Conservation (phyloP, 805 yeast species). For the Metschnikowia corniflorae region DNA sequence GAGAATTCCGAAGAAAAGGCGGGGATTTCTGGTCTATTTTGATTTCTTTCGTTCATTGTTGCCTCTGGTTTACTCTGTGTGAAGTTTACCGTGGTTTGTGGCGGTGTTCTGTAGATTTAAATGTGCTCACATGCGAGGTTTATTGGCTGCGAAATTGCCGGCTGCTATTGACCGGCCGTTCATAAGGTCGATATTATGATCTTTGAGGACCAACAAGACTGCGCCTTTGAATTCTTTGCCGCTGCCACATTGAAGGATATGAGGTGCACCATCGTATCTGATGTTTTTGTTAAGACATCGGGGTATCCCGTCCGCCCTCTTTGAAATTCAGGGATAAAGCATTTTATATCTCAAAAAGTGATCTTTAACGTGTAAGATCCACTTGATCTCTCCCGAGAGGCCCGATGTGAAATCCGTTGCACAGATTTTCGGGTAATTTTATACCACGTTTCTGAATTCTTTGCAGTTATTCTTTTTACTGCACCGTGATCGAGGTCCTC, state of each 20-base stretch:
- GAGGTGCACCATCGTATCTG: not conserved
- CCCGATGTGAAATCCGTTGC: not conserved
- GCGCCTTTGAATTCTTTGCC: not conserved
- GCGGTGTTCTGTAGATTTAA: no score
- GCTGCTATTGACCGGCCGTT: not conserved
- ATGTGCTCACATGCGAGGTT: no score
- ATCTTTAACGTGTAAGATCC: not conserved
- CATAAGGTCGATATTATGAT: not conserved
- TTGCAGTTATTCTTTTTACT: no score
- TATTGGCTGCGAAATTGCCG: no score
- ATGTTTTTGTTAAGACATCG: not conserved
- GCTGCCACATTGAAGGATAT: not conserved
- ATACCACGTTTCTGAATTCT: no score
- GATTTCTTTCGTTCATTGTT: no score
- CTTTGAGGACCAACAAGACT: not conserved
- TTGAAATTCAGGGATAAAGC: not conserved
- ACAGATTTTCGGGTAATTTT: no score
- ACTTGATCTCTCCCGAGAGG: not conserved
- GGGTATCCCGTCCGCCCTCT: not conserved
- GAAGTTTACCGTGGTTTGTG: no score
- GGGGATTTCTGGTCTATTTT: no score
- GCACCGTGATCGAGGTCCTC: no score
- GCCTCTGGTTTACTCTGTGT: no score
- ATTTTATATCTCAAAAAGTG: not conserved
- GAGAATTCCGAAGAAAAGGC: no score